Percentiles rank a stretch among this genome's conserved stretches.
phyloP scores from a whole-genome alignment of 176 grass and related monocot species.

The bread wheat (Triticum aestivum) region IWGSC_CS_RefSeq_v2.1 NC_057810.1:664798691-664799190 shows the following conservation, averaged over 20 bases:
- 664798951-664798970: background rate
- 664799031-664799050: too few relatives aligned
- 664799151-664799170: too few relatives aligned
- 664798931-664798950: slow-evolving; percentile 21
- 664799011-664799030: background rate
- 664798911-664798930: slow-evolving; percentile 20
- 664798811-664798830: slow-evolving; percentile 18
- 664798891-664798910: background rate
- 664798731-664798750: too few relatives aligned
- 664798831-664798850: background rate
- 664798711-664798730: background rate
- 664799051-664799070: too few relatives aligned
- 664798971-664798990: background rate
- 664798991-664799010: slow-evolving; percentile 10
- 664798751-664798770: background rate
- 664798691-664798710: background rate
- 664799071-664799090: too few relatives aligned
- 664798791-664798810: background rate
- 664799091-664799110: too few relatives aligned
- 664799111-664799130: too few relatives aligned
- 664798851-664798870: background rate
- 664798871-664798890: slow-evolving; percentile 14
- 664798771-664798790: slow-evolving; percentile 18
- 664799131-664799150: too few relatives aligned
- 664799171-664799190: too few relatives aligned